Evolutionary conservation across 2,329 filamentous ascomycete species (phyloP).

Genomic region (Exserohilum turcica): DNA sequence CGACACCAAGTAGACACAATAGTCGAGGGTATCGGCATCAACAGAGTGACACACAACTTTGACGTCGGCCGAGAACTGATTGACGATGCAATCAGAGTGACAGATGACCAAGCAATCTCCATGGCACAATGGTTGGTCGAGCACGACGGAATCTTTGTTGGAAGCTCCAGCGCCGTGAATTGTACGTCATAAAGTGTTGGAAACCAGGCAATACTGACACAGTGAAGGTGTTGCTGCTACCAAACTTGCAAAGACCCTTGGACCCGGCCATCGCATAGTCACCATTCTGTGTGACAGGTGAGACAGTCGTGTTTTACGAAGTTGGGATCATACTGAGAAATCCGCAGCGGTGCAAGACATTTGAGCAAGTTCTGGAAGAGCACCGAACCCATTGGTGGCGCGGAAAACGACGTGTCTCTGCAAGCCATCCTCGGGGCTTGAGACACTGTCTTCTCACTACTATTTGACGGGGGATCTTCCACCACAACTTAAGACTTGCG

Average conservation of each 20-base stretch:
- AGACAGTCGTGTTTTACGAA: neutral
- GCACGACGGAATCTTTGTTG: conserved; percentile 91
- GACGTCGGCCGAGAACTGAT: conserved; percentile 83
- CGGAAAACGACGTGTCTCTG: conserved; percentile 54
- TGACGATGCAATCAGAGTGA: conserved; percentile 87
- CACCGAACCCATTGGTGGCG: conserved; percentile 67
- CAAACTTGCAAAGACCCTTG: conserved; percentile 68
- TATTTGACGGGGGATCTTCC: neutral
- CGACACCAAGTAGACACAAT: conserved; percentile 93
- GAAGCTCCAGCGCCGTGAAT: conserved; percentile 96
- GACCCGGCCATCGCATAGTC: conserved; percentile 68
- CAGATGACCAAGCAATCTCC: conserved; percentile 81
- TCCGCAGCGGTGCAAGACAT: conserved; percentile 68
- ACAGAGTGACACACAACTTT: conserved; percentile 91
- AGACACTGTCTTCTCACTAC: conserved; percentile 8
- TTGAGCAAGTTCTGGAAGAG: conserved; percentile 84
- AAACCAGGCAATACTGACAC: conserved; percentile 18
- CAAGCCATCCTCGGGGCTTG: conserved; percentile 60
- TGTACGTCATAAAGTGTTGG: conserved; percentile 58
- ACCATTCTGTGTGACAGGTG: conserved; percentile 77
- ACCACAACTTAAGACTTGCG: neutral
- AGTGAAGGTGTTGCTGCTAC: conserved; percentile 68
- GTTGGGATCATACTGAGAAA: conserved; percentile 13
- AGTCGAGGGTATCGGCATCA: conserved; percentile 95
- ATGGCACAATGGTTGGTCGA: conserved; percentile 99